phyloP scores from a whole-genome alignment of 176 grass and related monocot species.

The Bolboschoenus planiculmis region DNA sequence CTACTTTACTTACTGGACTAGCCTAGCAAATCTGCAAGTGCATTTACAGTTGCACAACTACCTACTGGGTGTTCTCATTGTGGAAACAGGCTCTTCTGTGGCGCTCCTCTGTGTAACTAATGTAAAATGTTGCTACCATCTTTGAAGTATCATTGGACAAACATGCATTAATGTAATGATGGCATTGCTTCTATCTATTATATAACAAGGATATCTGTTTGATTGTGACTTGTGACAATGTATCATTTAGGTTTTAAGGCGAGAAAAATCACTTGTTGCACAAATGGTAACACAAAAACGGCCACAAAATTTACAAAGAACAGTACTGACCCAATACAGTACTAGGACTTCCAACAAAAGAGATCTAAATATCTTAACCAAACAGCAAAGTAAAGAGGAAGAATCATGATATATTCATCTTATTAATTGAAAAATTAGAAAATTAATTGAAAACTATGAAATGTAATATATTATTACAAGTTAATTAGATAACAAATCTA shows the following conservation, averaged over 20 bases:
- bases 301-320: background rate
- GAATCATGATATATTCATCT: background rate
- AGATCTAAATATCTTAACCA: background rate
- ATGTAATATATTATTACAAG: slow-evolving; percentile 10
- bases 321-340: no score
- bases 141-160: background rate
- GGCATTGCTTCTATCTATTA: no score
- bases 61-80: background rate
- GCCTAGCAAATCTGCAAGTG: slow-evolving; percentile 23
- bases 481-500: slow-evolving; percentile 9
- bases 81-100: slow-evolving; percentile 15
- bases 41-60: slow-evolving; percentile 22
- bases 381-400: background rate
- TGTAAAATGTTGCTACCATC: background rate
- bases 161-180: background rate
- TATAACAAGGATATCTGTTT: background rate
- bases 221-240: background rate
- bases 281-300: background rate
- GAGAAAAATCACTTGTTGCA: background rate
- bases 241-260: background rate
- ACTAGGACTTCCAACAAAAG: background rate
- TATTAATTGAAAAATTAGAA: background rate
- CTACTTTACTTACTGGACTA: background rate
- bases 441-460: background rate
- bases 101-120: background rate